Base-by-base conservation (phyloP, 805 yeast species). In the Maudiozyma turicensis region DNA sequence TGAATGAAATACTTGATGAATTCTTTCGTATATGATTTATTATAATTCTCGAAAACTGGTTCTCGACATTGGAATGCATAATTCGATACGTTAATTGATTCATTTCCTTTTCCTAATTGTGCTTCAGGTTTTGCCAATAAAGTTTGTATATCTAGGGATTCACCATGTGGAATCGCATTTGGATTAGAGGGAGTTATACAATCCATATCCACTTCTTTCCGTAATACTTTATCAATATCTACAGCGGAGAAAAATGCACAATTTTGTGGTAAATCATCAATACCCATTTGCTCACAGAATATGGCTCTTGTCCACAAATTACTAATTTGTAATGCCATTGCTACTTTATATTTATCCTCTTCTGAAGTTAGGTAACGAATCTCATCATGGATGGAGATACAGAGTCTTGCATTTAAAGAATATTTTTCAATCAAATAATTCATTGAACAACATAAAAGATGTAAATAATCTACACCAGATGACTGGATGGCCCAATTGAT, bases 401-500 rank as follows among this genome's bases (percentile, higher is more conserved):
- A 72, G 48, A 93, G 71, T 46, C 99, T 69, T 0, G 95, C 95
- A 35, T 84, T 76, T 9, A 95, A 70, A 3, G 70, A 60, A 65
- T 80, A 91, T 52, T 73, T 75, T 39, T 78, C 73, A 40, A 78
- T 72, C 56, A 93, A 71, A 58, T 89, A 87, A 50, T 87, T 86
- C 97, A 95, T 90, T 0, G 96, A 79, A 5, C 88, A 78, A 45
- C 91, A 74, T 51, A 93, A 65, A 40, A 93, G 64, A 63, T 93
- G 99, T 47, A 93, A 72, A 60, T 95, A 93, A 64, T 93, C 99
- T 15, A 95, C 99, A 37, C 99, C 99, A 1, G 96, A 87, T 26
- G 96, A 87, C 65, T 93, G 99, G 61, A 93, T 93, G 0, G 96
- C 87, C 99, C 99, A 93, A 60, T 93, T 93, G 54, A 90, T 83